Conservation (phyloP, 2,329 filamentous ascomycete species). For the Colletotrichum melonis region DNA sequence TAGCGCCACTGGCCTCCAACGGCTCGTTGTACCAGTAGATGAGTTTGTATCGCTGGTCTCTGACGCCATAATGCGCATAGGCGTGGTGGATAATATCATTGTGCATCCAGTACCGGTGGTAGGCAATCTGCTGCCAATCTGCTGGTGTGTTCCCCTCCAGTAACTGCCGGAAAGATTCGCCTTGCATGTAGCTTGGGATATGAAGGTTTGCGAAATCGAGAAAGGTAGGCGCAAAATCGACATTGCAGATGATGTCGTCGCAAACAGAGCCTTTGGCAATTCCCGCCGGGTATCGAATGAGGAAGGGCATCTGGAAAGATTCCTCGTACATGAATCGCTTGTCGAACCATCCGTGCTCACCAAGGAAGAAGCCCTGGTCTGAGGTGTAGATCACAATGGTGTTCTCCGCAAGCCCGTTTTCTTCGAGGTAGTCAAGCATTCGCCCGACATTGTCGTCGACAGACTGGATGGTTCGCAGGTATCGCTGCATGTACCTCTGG, state of each 20-base stretch:
- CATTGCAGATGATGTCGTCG: constrained; percentile 63
- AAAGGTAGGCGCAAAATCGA: constrained; percentile 64
- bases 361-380: constrained; percentile 67
- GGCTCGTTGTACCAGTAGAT: constrained; percentile 68
- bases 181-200: constrained; percentile 63
- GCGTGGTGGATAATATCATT: constrained; percentile 61
- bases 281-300: constrained; percentile 57
- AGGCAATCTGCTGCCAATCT: constrained; percentile 63
- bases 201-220: constrained; percentile 56
- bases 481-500: constrained; percentile 67
- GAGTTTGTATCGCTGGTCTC: constrained; percentile 63
- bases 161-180: constrained; percentile 53
- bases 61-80: constrained; percentile 63
- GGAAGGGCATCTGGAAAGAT: constrained; percentile 66
- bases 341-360: constrained; percentile 69
- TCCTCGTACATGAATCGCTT: constrained; percentile 70
- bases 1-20: constrained; percentile 56
- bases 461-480: constrained; percentile 62
- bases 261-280: constrained; percentile 53
- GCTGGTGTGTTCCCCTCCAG: constrained; percentile 50
- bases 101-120: constrained; percentile 69
- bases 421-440: constrained; percentile 58
- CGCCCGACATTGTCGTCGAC: constrained; percentile 65
- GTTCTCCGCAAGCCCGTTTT: constrained; percentile 53
- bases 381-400: constrained; percentile 66